phyloP scores from a whole-genome alignment of 352 stramenopile genomes.

The Phytophthora colocasiae region DNA sequence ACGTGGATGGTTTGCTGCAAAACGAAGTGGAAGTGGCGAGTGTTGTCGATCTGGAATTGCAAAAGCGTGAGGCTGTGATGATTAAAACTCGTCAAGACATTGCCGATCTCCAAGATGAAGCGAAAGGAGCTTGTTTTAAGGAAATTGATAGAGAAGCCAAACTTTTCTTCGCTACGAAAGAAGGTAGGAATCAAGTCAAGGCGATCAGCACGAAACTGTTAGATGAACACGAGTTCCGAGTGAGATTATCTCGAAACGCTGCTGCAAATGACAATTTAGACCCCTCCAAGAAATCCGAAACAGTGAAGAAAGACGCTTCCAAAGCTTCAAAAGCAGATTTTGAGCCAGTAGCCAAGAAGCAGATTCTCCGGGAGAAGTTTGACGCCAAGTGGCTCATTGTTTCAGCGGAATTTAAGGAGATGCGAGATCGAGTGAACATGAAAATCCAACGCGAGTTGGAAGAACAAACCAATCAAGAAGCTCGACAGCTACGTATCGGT shows the following conservation, averaged over 20 bases:
- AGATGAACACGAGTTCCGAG: conserved; percentile 87
- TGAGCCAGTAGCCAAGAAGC: conserved; percentile 83
- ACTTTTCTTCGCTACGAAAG: conserved; percentile 72
- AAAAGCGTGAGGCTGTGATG: conserved; percentile 68
- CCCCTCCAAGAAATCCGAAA: conserved; percentile 9
- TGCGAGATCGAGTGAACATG: conserved; percentile 72
- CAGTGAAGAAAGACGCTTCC: conserved; percentile 61
- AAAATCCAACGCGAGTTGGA: conserved; percentile 78
- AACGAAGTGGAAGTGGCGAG: conserved; percentile 78
- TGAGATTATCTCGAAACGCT: conserved; percentile 63
- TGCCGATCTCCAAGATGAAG: conserved; percentile 75
- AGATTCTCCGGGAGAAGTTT: conserved; percentile 78
- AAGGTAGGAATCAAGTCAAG: conserved; percentile 75
- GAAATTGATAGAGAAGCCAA: conserved; percentile 74
- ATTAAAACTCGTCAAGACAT: conserved; percentile 83
- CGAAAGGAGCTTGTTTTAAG: conserved; percentile 75
- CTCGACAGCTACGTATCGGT: conserved; percentile 75
- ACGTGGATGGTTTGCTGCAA: conserved; percentile 76
- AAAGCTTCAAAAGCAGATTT: conserved; percentile 79
- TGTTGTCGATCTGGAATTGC: conserved; percentile 73
- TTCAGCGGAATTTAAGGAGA: conserved; percentile 71
- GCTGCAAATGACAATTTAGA: conserved; percentile 12
- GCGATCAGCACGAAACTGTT: conserved; percentile 68
- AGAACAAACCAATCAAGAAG: conserved; percentile 63
- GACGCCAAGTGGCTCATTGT: conserved; percentile 61